Evolutionary conservation across 768 basidiomycete species (phyloP).

Genomic region (Boletus coccyginus): DNA sequence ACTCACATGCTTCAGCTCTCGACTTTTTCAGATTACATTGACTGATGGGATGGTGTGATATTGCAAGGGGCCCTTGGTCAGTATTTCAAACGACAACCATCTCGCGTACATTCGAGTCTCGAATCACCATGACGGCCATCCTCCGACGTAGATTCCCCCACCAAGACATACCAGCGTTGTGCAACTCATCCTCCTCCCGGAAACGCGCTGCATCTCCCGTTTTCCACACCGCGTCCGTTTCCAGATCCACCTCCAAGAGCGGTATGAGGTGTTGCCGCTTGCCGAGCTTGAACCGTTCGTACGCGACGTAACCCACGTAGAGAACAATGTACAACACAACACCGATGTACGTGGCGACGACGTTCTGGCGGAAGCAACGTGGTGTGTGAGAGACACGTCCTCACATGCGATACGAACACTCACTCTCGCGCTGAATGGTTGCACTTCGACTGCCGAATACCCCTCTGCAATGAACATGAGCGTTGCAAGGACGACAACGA

Average conservation of each 20-base stretch:
- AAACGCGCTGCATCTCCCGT: constrained; percentile 40
- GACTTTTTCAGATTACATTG: neutral
- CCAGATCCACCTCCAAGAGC: constrained; percentile 44
- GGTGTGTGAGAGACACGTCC: neutral
- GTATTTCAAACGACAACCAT: neutral
- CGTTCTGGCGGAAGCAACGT: constrained; percentile 35
- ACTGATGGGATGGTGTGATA: neutral
- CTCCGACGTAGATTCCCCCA: neutral
- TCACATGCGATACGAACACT: neutral
- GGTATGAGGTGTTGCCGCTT: constrained; percentile 40
- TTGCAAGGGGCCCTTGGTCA: neutral
- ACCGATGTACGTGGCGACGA: constrained; percentile 56
- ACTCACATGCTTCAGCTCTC: neutral
- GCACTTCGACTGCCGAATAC: constrained; percentile 44
- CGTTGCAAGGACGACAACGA: constrained; percentile 47
- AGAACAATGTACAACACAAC: constrained; percentile 45
- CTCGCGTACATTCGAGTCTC: neutral
- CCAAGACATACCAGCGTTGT: neutral
- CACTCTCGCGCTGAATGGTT: constrained; percentile 45
- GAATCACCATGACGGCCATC: neutral
- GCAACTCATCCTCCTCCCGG: constrained; percentile 30
- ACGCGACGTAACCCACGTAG: constrained; percentile 43
- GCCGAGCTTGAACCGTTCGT: constrained; percentile 35
- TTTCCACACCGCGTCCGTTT: constrained; percentile 54
- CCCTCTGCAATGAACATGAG: constrained; percentile 57